phyloP scores from a whole-genome alignment of 2,329 filamentous ascomycete species.

The Myriosclerotinia scirpicola region DNA sequence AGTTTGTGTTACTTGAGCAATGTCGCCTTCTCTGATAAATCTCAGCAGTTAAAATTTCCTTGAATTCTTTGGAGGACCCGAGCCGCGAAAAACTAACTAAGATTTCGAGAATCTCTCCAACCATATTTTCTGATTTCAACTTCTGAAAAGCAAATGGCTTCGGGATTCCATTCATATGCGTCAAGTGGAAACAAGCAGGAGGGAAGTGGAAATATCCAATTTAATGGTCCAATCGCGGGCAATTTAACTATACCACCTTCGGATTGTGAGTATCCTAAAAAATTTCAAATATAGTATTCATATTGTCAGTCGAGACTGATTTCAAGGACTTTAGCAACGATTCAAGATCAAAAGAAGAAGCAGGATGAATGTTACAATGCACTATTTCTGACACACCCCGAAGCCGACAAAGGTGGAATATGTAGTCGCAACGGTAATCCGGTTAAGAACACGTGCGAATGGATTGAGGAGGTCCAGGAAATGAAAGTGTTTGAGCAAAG shows the following conservation, averaged over 20 bases:
- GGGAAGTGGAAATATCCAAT: background rate
- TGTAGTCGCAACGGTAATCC: background rate
- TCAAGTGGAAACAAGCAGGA: background rate
- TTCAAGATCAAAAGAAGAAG: background rate
- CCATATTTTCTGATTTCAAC: background rate
- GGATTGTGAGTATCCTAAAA: background rate
- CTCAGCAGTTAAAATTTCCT: too few relatives aligned
- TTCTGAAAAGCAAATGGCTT: background rate
- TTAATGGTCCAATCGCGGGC: background rate
- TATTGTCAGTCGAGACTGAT: background rate
- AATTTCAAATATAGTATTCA: too few relatives aligned
- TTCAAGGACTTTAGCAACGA: background rate
- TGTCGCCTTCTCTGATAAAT: too few relatives aligned
- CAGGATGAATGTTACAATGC: background rate
- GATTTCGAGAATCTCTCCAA: too few relatives aligned
- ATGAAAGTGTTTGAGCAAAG: background rate
- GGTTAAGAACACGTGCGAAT: background rate
- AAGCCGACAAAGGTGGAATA: background rate
- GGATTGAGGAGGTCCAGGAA: too few relatives aligned
- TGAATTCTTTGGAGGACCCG: too few relatives aligned
- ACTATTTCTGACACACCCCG: background rate
- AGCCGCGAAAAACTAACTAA: too few relatives aligned
- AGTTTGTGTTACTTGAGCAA: too few relatives aligned
- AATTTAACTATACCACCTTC: background rate
- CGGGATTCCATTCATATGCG: background rate